A percentile compares a stretch with the other conserved stretches of the same genome.
Evolutionary conservation across 352 stramenopile species (phyloP).

Genomic region (Globisporangium sylvaticum): DNA sequence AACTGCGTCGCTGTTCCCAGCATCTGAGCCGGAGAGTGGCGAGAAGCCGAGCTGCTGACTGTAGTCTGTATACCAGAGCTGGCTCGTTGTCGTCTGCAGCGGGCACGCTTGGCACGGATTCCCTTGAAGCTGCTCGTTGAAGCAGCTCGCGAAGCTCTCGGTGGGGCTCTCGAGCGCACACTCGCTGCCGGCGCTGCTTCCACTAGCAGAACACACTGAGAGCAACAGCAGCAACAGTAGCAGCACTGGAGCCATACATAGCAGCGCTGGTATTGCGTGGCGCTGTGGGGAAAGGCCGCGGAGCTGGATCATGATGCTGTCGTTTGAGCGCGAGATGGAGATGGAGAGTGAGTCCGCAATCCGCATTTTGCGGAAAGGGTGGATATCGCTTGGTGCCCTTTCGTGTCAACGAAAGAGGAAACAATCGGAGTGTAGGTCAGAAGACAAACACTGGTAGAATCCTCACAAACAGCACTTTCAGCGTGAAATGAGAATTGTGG

Average conservation of each 20-base stretch:
- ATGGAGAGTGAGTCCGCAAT: background rate
- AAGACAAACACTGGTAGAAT: too few relatives aligned
- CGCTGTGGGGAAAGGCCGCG: background rate
- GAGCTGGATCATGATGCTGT: background rate
- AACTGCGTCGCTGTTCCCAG: background rate
- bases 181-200: background rate
- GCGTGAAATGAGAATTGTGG: too few relatives aligned
- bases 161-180: slow-evolving; percentile 10
- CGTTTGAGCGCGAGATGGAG: background rate
- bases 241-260: background rate
- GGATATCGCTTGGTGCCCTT: too few relatives aligned
- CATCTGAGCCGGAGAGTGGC: background rate
- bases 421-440: too few relatives aligned
- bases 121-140: background rate
- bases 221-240: background rate
- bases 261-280: background rate
- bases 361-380: too few relatives aligned
- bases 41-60: background rate
- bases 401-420: too few relatives aligned
- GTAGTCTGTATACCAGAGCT: slow-evolving; percentile 15
- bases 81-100: background rate
- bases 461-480: too few relatives aligned
- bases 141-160: slow-evolving; percentile 9
- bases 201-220: background rate
- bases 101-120: slow-evolving; percentile 4